Conservation (phyloP, 805 yeast genomes). For the Phaffomyces opuntiae region DNA sequence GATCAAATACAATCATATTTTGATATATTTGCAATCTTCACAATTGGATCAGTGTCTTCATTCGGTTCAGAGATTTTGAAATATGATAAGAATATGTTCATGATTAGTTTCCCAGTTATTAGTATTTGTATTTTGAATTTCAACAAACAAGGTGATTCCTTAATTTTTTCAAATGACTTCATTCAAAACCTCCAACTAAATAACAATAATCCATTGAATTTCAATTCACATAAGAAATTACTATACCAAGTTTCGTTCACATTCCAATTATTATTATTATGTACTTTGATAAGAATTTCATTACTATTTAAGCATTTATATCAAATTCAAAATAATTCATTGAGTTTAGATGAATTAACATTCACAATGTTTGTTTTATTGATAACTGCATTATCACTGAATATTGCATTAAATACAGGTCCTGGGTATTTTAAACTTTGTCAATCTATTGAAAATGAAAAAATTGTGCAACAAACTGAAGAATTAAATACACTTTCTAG, state of each 20-base stretch:
- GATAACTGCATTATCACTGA: constrained; percentile 3
- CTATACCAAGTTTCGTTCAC: not conserved
- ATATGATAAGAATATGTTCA: constrained; percentile 8
- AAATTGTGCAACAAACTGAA: not conserved
- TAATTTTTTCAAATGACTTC: not conserved
- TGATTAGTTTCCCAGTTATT: constrained; percentile 4
- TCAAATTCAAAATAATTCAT: not conserved
- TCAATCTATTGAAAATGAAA: not conserved
- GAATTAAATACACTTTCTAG: too few relatives aligned
- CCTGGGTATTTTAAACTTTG: constrained; percentile 1
- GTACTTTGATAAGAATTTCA: constrained; percentile 3
- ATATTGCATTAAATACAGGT: constrained; percentile 1
- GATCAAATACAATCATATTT: constrained; percentile 1
- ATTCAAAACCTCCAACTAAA: not conserved
- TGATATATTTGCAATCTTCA: constrained; percentile 6
- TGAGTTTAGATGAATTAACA: constrained; percentile 3
- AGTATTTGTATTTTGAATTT: constrained; percentile 1
- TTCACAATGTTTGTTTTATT: not conserved
- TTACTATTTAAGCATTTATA: constrained; percentile 1
- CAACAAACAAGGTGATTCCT: not conserved
- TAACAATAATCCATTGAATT: too few relatives aligned
- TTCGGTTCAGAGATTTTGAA: constrained; percentile 13
- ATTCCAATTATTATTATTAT: constrained; percentile 1
- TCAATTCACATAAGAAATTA: not conserved
- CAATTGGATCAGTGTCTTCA: constrained; percentile 7